Base-by-base conservation (phyloP, 176 grass and related monocot species). In the Oryza rufipogon region DNA sequence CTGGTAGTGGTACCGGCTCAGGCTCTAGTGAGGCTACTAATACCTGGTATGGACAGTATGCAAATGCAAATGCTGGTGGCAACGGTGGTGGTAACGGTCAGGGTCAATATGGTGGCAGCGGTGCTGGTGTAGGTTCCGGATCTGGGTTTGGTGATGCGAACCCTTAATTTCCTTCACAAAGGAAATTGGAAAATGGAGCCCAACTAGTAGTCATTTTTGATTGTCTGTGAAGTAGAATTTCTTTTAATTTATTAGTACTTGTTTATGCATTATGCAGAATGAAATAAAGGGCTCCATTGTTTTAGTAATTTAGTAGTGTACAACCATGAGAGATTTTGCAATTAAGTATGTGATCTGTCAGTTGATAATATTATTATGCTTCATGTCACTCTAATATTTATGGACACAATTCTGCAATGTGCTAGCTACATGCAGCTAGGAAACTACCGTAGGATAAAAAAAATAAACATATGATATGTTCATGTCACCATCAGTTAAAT, bases 61-160 rank as follows among this genome's bases (percentile, higher is more conserved):
- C 13, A 13, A 73, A 47, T 75, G 87, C 76, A 32, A n/a, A 39
- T 30, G 52, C 70, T 41, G 26, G 22, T 41, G 81, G 76, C 4
- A 60, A 61, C 11, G 81, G 74, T 3, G 7, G 9, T 9, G 87
- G 87, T 3, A 8, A 10, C 1, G 70, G 82, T 0, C 1, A 3
- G 0, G 48, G 15, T 1, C 0, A 33, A 5, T 80, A 89, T 42
- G 82, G 76, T 69, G 87, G 81, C 0, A 61, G 38, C 2, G 76
- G 38, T 0, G 25, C 6, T 2, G 81, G 82, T 3, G 2, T 0
- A 20, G 76, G 87, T 19, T 38, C 4, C 9, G 76, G 81, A 75
- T 75, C 81, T 41, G 81, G 70, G 1, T 89, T 0, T 0, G 76
- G 81, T 0, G 1, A 80, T 69, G 70, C 76, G 1, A 28, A 48